These are phyloP conservation scores for Xylariaceae sp. DNA, from an alignment of 2,329 filamentous ascomycete species.

Conservation along the genomic window DNA sequence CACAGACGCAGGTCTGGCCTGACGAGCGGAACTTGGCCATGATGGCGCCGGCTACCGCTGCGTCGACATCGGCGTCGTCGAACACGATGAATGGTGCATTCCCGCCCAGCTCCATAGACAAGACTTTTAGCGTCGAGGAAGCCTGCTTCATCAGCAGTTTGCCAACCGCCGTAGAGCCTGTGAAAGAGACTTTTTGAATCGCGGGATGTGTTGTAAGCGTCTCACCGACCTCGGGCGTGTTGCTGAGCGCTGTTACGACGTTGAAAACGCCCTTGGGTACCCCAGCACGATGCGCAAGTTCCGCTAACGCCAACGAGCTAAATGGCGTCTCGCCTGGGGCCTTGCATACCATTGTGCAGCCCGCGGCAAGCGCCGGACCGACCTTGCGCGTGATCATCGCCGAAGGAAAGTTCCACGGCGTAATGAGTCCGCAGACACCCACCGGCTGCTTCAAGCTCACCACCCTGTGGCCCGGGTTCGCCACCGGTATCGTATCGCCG, in stretches of 20 bases:
- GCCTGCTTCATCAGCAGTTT: conserved; percentile 86
- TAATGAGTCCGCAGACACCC: conserved; percentile 77
- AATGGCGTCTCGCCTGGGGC: conserved; percentile 90
- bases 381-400: conserved; percentile 72
- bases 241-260: conserved; percentile 72
- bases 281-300: conserved; percentile 80
- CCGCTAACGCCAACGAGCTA: conserved; percentile 80
- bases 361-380: conserved; percentile 78
- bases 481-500: conserved; percentile 70
- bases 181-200: conserved; percentile 90
- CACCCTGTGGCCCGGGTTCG: conserved; percentile 67
- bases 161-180: conserved; percentile 68
- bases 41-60: conserved; percentile 77
- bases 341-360: conserved; percentile 91
- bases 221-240: conserved; percentile 75
- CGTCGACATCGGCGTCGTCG: conserved; percentile 85
- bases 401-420: conserved; percentile 84
- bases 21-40: conserved; percentile 89
- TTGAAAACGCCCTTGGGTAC: conserved; percentile 90
- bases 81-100: conserved; percentile 97
- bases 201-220: conserved; percentile 70
- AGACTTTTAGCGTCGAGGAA: conserved; percentile 74
- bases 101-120: conserved; percentile 86
- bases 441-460: conserved; percentile 79
- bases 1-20: conserved; percentile 92